Base-by-base conservation (phyloP, 176 grass and related monocot genomes). In the Oryza meridionalis region DNA sequence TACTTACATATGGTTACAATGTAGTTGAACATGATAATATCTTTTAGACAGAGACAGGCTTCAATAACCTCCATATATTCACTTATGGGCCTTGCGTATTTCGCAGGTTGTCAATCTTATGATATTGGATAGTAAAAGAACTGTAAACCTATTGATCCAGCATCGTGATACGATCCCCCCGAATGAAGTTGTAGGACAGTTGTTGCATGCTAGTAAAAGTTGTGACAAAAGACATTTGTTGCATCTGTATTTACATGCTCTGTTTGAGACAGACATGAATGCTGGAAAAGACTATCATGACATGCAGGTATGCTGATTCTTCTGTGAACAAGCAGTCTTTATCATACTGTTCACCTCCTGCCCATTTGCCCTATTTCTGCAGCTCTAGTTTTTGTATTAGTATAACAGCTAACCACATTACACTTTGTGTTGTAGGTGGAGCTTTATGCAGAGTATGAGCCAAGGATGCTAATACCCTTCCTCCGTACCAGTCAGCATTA, bases 401-500 rank as follows among this genome's bases (percentile, higher is more conserved):
- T 71, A 73, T 62, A 86, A 87, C 31, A 65, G 11, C 5, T 77
- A 79, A 70, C 22, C 64, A 25, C 61, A 77, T 55, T 86, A 84
- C 35, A 67, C 22, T 86, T 43, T 80, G 22, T 58, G 6, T 35
- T 76, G 50, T 76, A 99, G 96, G 88, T 99, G 77, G 96, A 94
- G 40, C 91, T 99, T 88, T 99, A 99, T 91, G 96, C 91, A 62
- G 96, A 99, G 38, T 99, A 94, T 37, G 93, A 96, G 53, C 88
- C 89, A 83, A 84, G 68, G 84, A 90, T 99, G 93, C 76, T 99
- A 68, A 77, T 96, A 17, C 93, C 93, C 13, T 99, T 99, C 83
- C 96, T 99, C 65, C 93, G 93, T 67, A 94, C 87, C 72, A 99
- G 96, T 88, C 91, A 92, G 22, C 91, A 99, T 86, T 99, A 96